Evolutionary conservation across 495 filamentous ascomycete species (phyloP).

Genomic region (Cercophora scortea): DNA sequence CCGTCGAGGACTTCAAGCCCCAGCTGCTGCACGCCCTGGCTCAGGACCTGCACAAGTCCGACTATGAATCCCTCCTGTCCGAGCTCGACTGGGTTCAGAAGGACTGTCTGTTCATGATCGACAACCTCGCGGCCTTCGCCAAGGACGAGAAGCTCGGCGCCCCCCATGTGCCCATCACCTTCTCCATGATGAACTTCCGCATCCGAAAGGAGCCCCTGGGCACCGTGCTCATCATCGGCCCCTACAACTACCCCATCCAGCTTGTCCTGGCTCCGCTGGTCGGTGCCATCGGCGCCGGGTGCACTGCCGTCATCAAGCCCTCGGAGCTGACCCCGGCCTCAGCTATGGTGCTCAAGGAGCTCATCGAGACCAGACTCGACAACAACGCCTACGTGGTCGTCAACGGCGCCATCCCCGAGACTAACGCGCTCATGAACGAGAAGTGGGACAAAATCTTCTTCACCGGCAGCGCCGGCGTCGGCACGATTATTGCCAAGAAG

Average conservation of each 20-base stretch:
- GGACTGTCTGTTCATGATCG: conserved; percentile 67
- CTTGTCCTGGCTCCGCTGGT: conserved; percentile 70
- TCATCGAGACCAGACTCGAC: conserved; percentile 68
- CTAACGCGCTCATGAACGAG: conserved; percentile 70
- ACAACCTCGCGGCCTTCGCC: conserved; percentile 70
- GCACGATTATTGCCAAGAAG: conserved; percentile 81
- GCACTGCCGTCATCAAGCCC: conserved; percentile 83
- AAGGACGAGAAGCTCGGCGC: conserved; percentile 64
- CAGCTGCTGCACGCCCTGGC: conserved; percentile 61
- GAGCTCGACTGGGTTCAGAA: conserved; percentile 69
- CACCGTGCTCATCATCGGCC: conserved; percentile 74
- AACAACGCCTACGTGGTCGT: conserved; percentile 67
- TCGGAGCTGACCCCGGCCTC: conserved; percentile 70
- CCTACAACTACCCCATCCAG: conserved; percentile 89
- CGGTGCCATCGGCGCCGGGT: conserved; percentile 87
- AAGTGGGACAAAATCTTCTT: conserved; percentile 99
- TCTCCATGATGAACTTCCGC: conserved; percentile 59
- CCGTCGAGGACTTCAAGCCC: conserved; percentile 65
- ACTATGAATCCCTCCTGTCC: conserved; percentile 59
- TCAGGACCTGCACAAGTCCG: conserved; percentile 65
- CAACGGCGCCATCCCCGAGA: conserved; percentile 75
- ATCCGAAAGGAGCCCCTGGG: conserved; percentile 89
- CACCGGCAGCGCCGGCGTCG: conserved; percentile 71
- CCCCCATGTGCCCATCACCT: conserved; percentile 58
- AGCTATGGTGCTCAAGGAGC: conserved; percentile 70